Evolutionary conservation across 140 eudicot genomes (phyloP), one percentile per base, ranked within the genome.

Genomic region (Anethum foeniculum): DNA sequence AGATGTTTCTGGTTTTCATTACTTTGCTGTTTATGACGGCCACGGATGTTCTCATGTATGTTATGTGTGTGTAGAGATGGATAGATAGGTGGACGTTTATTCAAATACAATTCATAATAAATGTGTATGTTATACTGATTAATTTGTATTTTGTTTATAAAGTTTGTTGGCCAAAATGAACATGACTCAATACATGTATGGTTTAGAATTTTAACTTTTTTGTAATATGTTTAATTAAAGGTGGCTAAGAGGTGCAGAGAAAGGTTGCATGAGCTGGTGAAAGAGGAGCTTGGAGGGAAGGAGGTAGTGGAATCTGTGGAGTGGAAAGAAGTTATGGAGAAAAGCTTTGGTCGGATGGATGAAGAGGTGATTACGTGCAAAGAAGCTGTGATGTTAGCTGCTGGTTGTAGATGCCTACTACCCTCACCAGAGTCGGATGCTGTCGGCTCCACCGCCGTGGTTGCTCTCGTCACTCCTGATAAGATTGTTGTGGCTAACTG

Each of bases 401-500:
- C 84, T 60, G 80, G 56, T 56, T 93, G 98, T 80, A 82, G 88
- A 56, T 93, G 98, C 79, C 92, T 90, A 79, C 89, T 91, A 2
- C 93, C 84, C 46, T 81, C 91, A 1, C 91, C 93, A 23, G 86
- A 88, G 83, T 87, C 92, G 21, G 93, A 91, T 11, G 74, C 23
- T 67, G 98, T 91, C 18, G 98, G 98, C 62, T 93, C 98, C n/a
- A 91, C 98, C 7, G 97, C 98, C 0, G 96, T 91, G 27, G 96
- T 90, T 1, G 87, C 93, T 0, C 83, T 93, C 4, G 77, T 91
- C 38, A 81, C 97, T 10, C 93, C 95, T 6, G 71, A 85, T 3
- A 85, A 88, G 67, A 87, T 88, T 11, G 28, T 93, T 11, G 93
- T 93, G 4, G 91, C 98, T 13, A 93, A 93, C 43, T 91, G 97